These are phyloP conservation scores for Medakamo hakoo DNA, from an alignment of 139 green algal species.

Conservation along the genomic window DNA sequence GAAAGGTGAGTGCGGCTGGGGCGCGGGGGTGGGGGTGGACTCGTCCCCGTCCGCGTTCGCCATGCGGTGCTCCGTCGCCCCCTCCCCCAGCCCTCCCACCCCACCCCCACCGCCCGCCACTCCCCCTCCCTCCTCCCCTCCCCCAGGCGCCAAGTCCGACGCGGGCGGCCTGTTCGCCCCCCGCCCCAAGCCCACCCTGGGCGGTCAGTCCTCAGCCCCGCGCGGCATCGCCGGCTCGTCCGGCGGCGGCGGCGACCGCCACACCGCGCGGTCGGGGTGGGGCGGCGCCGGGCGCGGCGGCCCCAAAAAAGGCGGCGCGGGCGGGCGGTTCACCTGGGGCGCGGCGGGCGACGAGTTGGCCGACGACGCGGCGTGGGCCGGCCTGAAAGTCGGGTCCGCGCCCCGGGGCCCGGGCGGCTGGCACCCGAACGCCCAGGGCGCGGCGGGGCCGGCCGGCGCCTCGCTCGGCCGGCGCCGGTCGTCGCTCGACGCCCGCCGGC, in stretches of 20 bases:
- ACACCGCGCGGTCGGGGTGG: background rate
- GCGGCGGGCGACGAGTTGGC: constrained; percentile 8
- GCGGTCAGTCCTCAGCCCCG: too few species aligned
- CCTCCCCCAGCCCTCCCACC: background rate
- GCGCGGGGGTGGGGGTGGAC: too few species aligned
- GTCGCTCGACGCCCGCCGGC: too few species aligned
- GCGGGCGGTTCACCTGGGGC: constrained; percentile 79
- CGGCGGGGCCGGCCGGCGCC: too few species aligned
- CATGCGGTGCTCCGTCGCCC: too few species aligned
- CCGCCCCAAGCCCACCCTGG: background rate
- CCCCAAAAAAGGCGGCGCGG: constrained; percentile 63
- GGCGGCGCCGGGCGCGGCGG: constrained; percentile 19
- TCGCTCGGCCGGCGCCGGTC: too few species aligned
- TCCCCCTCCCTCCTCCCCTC: background rate
- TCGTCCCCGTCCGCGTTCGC: too few species aligned
- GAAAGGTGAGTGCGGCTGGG: constrained; percentile 9
- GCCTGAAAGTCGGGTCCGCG: too few species aligned
- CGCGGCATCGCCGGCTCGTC: background rate
- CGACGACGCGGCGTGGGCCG: background rate
- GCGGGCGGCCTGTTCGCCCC: background rate
- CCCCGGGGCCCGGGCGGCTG: too few species aligned
- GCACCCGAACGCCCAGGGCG: too few species aligned
- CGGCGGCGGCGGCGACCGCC: background rate
- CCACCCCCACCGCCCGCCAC: background rate
- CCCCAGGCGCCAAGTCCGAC: too few species aligned